Evolutionary conservation across 306 rosid genomes (phyloP), one percentile per base, ranked within the genome.

Genomic region (Vigna radiata): DNA sequence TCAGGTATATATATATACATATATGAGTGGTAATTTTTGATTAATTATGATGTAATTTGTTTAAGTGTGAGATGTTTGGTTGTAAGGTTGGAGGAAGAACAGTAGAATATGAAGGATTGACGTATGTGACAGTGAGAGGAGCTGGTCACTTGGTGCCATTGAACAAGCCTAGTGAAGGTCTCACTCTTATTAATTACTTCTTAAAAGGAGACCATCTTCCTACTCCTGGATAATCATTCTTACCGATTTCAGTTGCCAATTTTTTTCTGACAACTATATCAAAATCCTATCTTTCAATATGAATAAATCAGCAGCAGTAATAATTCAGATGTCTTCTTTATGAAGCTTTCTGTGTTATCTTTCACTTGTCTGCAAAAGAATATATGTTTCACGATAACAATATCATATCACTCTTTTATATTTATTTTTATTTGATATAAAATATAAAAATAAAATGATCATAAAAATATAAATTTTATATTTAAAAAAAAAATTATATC

Each of bases 81-180:
- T 43, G 14, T 43, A 10, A 87, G 90, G 89, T 88, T 62, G 91
- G 86, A 54, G 91, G 91, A 70, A 85, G 89, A 70, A 78, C 76
- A 71, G 91, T 75, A 54, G 89, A 85, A 65, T 85, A 88, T 50
- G 91, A 88, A 78, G 91, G 91, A 12, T 5, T 88, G 18, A 88
- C 89, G 55, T 85, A 60, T 9, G 89, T 88, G 25, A 88, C 87
- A 66, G 81, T 85, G 41, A 85, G 89, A 85, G 91, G 91, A 52
- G 91, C 91, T 13, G 91, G 89, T 14, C 91, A 87, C 37, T 67
- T 88, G 83, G 89, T 85, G 39, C 89, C 91, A 53, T 79, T 87
- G 3, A 83, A 87, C 81, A 87, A 85, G 50, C 91, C 87, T 12
- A 70, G 33, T 44, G 78, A 87, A 21, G 84, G 84, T 47, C 87